phyloP scores from a whole-genome alignment of 2,329 filamentous ascomycete genomes.

The Penicillium sp. region DNA sequence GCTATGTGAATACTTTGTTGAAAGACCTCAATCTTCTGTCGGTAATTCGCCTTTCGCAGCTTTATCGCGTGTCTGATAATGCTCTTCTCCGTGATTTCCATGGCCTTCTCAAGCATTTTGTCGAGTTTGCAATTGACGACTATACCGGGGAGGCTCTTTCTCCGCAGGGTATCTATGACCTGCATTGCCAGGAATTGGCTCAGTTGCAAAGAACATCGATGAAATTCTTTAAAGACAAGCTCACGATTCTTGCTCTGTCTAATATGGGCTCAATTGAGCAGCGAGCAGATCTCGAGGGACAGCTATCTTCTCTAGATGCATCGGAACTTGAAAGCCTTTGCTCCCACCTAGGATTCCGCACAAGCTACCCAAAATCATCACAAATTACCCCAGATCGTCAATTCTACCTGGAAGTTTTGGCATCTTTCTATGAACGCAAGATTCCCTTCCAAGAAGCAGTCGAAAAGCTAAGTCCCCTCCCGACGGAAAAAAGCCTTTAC shows the following conservation, averaged over 20 bases:
- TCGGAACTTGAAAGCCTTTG: slow-evolving; percentile 71
- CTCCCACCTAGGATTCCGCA: slow-evolving; percentile 71
- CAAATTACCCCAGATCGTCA: slow-evolving; percentile 61
- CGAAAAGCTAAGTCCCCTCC: slow-evolving; percentile 69
- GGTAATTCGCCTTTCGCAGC: slow-evolving; percentile 72
- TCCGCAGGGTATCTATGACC: slow-evolving; percentile 70
- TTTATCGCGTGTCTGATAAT: slow-evolving; percentile 73
- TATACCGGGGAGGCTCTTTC: slow-evolving; percentile 77
- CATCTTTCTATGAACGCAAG: slow-evolving; percentile 72
- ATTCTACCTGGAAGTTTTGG: slow-evolving; percentile 62
- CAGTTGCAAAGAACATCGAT: slow-evolving; percentile 74
- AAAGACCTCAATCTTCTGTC: slow-evolving; percentile 82
- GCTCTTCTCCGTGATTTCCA: slow-evolving; percentile 77
- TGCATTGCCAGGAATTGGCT: slow-evolving; percentile 74
- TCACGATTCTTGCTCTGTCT: slow-evolving; percentile 86
- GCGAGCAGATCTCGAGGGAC: slow-evolving; percentile 71
- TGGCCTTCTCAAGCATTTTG: slow-evolving; percentile 79
- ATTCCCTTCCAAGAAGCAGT: slow-evolving; percentile 80
- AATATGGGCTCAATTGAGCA: slow-evolving; percentile 88
- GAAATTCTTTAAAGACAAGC: slow-evolving; percentile 81
- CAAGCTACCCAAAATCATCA: slow-evolving; percentile 72
- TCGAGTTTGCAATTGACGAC: slow-evolving; percentile 86
- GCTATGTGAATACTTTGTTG: slow-evolving; percentile 87
- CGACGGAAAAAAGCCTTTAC: slow-evolving; percentile 78
- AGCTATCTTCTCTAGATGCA: slow-evolving; percentile 71